Percentiles rank a stretch among this genome's conserved stretches.
phyloP scores from a whole-genome alignment of 352 stramenopile genomes.

The Globisporangium spinosum region DNA sequence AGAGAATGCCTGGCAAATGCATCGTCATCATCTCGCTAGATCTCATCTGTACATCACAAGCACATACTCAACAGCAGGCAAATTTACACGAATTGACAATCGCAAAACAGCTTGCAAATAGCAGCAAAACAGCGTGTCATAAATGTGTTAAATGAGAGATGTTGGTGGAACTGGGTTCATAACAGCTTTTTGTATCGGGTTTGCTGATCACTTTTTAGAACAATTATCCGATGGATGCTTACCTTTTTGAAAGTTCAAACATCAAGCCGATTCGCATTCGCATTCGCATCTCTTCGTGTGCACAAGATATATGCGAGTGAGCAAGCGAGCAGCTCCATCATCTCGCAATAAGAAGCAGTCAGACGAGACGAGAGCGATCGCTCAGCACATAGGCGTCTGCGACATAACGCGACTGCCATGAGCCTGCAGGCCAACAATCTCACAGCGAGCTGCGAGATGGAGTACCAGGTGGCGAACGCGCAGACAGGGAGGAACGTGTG shows the following conservation, averaged over 20 bases:
- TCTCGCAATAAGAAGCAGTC: background rate
- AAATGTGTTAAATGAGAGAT: too few relatives aligned
- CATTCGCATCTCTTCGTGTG: slow-evolving; percentile 2
- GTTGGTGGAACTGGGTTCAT: too few relatives aligned
- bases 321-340: background rate
- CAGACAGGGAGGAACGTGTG: slow-evolving; percentile 42
- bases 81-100: too few relatives aligned
- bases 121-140: too few relatives aligned
- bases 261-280: background rate
- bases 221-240: too few relatives aligned
- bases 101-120: too few relatives aligned
- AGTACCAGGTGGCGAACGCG: slow-evolving; percentile 59
- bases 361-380: background rate
- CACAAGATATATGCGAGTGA: slow-evolving; percentile 4
- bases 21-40: background rate
- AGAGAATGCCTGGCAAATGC: background rate
- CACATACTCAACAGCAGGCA: too few relatives aligned
- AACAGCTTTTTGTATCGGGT: too few relatives aligned
- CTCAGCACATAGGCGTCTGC: background rate
- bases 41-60: slow-evolving; percentile 1
- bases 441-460: slow-evolving; percentile 34
- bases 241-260: slow-evolving; percentile 11
- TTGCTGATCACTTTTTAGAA: too few relatives aligned
- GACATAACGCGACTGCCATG: background rate
- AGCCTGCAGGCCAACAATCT: background rate